Base-by-base conservation (phyloP, 306 rosid genomes). In the Chamaecrista fasciculata region DNA sequence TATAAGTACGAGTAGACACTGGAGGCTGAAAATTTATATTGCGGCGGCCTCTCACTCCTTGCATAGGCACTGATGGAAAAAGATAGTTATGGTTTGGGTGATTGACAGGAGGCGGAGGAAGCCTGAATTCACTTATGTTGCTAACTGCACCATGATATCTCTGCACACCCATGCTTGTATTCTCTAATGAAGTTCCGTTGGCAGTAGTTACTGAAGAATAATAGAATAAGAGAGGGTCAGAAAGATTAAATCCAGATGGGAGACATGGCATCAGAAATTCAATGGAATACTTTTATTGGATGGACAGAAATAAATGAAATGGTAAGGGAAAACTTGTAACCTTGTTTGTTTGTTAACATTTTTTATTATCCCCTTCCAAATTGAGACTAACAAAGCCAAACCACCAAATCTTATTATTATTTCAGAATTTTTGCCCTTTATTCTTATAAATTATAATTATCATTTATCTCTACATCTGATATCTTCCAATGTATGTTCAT, bases 141-240 rank as follows among this genome's bases (percentile, higher is more conserved):
- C 81, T 78, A 49, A 81, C 61, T 71, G 87, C 31, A 47, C 91
- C 96, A 23, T 87, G 88, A 85, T 91, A 87, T 86, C 99, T 81
- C 39, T 79, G 86, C 82, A 91, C 57, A 67, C 86, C 96, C 83
- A 83, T 69, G 71, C 70, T 89, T 29, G 69, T 69, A 73, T 53
- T 75, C 57, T 87, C 96, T 68, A 82, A 58, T 18, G 91, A 80
- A 83, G 82, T 70, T 74, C 77, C 86, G 19, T 69, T 76, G 6
- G 79, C 76, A 70, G 60, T 71, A 37, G 79, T 75, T 28, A 86
- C 87, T 83, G 83, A 48, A 44, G 60, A 70, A 59, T 47, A 70
- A 66, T 9, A 33, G 39, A 55, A 61, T 31, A 31, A 63, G 62
- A 69, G 42, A 62, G 42, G 15, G 24, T 74, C 60, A 80, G 71